phyloP scores from a whole-genome alignment of 495 filamentous ascomycete genomes.

The Xylaria intraflava region DNA sequence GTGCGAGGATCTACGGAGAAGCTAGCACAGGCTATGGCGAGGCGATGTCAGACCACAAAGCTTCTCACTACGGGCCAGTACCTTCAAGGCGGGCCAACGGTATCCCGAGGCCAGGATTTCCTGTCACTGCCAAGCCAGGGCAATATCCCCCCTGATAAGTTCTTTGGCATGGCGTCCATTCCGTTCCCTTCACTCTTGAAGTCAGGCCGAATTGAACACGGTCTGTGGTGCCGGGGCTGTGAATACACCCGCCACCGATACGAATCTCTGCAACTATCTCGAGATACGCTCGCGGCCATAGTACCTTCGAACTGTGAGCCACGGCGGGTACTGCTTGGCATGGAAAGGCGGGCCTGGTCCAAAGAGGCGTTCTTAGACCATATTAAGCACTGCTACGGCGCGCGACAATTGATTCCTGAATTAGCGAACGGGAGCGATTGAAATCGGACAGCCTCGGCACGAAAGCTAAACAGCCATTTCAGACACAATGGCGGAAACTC shows the following conservation, averaged over 20 bases:
- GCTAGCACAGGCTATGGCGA: neutral
- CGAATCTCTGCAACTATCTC: neutral
- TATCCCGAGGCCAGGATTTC: neutral
- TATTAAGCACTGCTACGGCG: slow-evolving; percentile 7
- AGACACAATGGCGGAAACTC: neutral
- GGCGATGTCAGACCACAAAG: neutral
- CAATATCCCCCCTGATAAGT: neutral
- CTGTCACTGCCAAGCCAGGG: neutral
- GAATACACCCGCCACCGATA: neutral
- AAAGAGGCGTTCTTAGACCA: neutral
- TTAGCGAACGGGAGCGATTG: too few species aligned
- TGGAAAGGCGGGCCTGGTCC: slow-evolving; percentile 5
- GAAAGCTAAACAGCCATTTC: neutral
- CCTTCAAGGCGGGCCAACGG: neutral
- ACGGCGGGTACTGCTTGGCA: slow-evolving; percentile 1
- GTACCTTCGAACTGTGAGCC: slow-evolving; percentile 4
- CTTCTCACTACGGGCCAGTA: neutral
- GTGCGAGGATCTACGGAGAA: neutral
- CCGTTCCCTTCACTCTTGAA: slow-evolving; percentile 6
- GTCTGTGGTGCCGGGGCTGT: slow-evolving; percentile 10
- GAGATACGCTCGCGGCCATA: neutral
- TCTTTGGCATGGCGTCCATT: slow-evolving; percentile 6
- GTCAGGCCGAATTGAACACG: slow-evolving; percentile 1
- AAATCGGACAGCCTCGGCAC: too few species aligned
- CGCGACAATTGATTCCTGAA: slow-evolving; percentile 6